A percentile compares a stretch with the other conserved stretches of the same genome.
Conservation (phyloP, 2,329 filamentous ascomycete species). For the Scedosporium minutisporum region DNA sequence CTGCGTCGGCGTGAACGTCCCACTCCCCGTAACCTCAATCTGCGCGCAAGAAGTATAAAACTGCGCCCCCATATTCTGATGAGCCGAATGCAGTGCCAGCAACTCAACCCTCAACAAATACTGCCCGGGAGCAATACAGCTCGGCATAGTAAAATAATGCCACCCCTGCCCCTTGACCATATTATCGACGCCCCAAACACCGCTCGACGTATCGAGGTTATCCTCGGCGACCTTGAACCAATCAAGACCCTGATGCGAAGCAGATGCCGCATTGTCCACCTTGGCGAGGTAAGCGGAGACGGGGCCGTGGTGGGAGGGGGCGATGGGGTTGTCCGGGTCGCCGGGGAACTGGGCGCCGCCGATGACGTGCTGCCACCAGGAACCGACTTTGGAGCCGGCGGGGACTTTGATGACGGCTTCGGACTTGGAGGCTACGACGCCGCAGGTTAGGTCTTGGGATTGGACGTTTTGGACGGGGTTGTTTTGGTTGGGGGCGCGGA, state of each 20-base stretch:
- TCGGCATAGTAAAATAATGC: conserved; percentile 38
- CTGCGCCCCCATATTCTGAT: conserved; percentile 36
- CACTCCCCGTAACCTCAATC: conserved; percentile 43
- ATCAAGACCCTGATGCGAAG: conserved; percentile 27
- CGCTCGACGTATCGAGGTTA: conserved; percentile 29
- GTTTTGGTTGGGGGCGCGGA: conserved; percentile 41
- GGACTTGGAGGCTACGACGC: conserved; percentile 30
- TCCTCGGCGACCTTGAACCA: conserved; percentile 50
- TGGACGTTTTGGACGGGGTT: conserved; percentile 41
- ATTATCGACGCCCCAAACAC: conserved; percentile 39
- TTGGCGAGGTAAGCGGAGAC: conserved; percentile 43
- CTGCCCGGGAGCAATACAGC: conserved; percentile 40
- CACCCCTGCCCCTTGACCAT: conserved; percentile 33
- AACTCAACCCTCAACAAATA: conserved; percentile 47
- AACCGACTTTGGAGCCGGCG: conserved; percentile 40
- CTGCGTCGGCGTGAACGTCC: conserved; percentile 38
- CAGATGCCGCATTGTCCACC: conserved; percentile 38
- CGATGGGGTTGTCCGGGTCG: conserved; percentile 44
- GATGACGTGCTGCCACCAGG: conserved; percentile 44
- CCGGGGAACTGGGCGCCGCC: conserved; percentile 39
- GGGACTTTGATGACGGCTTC: conserved; percentile 35
- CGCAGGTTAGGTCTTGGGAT: conserved; percentile 40
- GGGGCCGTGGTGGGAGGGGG: conserved; percentile 43
- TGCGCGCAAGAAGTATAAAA: conserved; percentile 48
- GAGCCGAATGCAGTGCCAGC: conserved; percentile 36